phyloP scores from a whole-genome alignment of 345 rosid genomes.

The Corchorus capsularis region DNA sequence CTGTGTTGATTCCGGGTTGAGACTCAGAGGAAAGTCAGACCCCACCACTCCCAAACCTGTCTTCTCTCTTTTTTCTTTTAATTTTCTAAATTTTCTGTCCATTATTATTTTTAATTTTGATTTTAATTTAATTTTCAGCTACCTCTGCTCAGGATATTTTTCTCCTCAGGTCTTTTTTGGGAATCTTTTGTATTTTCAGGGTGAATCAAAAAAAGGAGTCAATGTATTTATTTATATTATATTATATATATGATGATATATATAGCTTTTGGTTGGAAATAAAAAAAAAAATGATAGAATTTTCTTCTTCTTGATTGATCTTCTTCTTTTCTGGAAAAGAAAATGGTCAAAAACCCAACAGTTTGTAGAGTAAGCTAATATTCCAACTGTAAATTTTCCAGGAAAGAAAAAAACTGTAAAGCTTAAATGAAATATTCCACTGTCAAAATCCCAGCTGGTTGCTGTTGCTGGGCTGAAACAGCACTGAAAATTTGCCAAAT shows the following conservation, averaged over 20 bases:
- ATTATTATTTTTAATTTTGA: conserved; percentile 2
- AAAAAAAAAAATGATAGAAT: neutral
- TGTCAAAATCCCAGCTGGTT: neutral
- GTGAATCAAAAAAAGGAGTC: conserved; percentile 19
- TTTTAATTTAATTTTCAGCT: conserved; percentile 1
- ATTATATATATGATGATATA: conserved; percentile 14
- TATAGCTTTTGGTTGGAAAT: conserved; percentile 16
- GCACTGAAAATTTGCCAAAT: conserved; percentile 13
- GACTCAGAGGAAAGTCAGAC: conserved; percentile 9
- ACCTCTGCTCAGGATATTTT: conserved; percentile 14
- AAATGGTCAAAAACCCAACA: neutral
- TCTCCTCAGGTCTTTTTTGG: conserved; percentile 3
- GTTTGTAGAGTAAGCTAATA: neutral
- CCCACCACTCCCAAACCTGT: conserved; percentile 28
- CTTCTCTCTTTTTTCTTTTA: neutral
- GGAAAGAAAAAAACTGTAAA: too few relatives aligned
- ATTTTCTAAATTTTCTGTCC: conserved; percentile 2
- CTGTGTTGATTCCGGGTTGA: conserved; percentile 26
- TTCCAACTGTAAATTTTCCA: too few relatives aligned
- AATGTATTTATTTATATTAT: conserved; percentile 16
- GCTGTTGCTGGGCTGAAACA: neutral
- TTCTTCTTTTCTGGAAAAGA: too few relatives aligned
- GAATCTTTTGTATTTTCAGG: conserved; percentile 28
- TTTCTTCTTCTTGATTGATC: neutral
- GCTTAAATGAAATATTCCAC: neutral